Conservation (phyloP, 352 stramenopile genomes). For the Thraustochytrium striatum region DNA sequence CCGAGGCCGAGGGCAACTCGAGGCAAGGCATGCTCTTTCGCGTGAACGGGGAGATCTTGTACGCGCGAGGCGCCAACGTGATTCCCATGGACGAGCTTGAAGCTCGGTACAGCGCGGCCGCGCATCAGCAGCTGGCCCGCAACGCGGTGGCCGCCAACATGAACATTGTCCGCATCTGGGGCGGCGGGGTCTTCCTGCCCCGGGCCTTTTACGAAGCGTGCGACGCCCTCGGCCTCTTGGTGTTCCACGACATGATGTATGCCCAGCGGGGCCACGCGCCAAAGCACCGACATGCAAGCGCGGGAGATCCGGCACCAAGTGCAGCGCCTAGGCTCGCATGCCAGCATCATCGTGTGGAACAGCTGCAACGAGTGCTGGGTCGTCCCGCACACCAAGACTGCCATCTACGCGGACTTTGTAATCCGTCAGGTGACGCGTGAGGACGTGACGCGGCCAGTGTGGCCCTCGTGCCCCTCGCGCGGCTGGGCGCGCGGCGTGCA, state of each 20-base stretch:
- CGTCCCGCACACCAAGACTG: background rate
- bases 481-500: constrained; percentile 57
- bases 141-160: constrained; percentile 48
- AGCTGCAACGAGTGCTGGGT: constrained; percentile 61
- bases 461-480: constrained; percentile 58
- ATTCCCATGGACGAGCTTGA: constrained; percentile 63
- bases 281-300: constrained; percentile 48
- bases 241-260: constrained; percentile 62
- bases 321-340: constrained; percentile 53
- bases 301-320: constrained; percentile 57
- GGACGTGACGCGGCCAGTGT: constrained; percentile 56
- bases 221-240: constrained; percentile 56
- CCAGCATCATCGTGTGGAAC: constrained; percentile 60
- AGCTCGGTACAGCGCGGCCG: constrained; percentile 48
- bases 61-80: constrained; percentile 60
- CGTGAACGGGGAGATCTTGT: constrained; percentile 59
- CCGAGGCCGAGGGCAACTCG: constrained; percentile 44
- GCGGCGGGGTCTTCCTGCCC: constrained; percentile 55
- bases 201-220: constrained; percentile 57
- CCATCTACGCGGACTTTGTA: constrained; percentile 56
- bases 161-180: constrained; percentile 59
- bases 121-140: constrained; percentile 48
- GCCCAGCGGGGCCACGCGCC: constrained; percentile 55
- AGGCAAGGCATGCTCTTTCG: constrained; percentile 58
- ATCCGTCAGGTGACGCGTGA: constrained; percentile 55